These are phyloP conservation scores for Globisporangium viniferum DNA, from an alignment of 352 stramenopile species.

Conservation along the genomic window DNA sequence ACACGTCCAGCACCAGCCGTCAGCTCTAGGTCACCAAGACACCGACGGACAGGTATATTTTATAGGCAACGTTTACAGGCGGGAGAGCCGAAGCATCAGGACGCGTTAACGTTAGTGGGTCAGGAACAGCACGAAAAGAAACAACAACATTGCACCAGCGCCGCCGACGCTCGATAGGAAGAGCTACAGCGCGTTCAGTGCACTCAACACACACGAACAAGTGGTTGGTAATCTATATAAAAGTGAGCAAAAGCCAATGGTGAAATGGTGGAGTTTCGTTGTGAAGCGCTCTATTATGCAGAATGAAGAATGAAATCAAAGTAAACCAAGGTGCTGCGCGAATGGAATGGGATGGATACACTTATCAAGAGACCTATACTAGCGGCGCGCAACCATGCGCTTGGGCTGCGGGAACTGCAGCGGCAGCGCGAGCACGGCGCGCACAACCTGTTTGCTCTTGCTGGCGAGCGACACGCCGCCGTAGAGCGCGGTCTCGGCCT, in stretches of 20 bases:
- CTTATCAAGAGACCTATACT: background rate
- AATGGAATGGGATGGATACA: background rate
- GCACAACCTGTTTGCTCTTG: constrained; percentile 68
- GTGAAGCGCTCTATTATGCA: background rate
- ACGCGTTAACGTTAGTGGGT: background rate
- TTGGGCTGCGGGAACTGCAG: constrained; percentile 75
- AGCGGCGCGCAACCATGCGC: constrained; percentile 38
- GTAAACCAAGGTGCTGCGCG: background rate
- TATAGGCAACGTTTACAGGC: constrained; percentile 2
- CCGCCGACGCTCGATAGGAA: background rate
- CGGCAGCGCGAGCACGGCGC: constrained; percentile 71
- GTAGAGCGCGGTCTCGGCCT: constrained; percentile 58
- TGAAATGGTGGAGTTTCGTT: background rate
- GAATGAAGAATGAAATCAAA: background rate
- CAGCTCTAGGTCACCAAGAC: background rate
- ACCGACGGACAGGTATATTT: background rate
- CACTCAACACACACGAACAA: background rate
- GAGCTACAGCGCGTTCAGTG: background rate
- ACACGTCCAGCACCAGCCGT: constrained; percentile 2
- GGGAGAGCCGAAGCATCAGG: background rate
- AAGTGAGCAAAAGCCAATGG: background rate
- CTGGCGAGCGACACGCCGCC: constrained; percentile 36
- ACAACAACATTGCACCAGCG: background rate
- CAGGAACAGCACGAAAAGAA: background rate
- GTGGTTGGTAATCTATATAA: background rate